phyloP scores from a whole-genome alignment of 768 basidiomycete species.

The Termitomyces sp. region DNA sequence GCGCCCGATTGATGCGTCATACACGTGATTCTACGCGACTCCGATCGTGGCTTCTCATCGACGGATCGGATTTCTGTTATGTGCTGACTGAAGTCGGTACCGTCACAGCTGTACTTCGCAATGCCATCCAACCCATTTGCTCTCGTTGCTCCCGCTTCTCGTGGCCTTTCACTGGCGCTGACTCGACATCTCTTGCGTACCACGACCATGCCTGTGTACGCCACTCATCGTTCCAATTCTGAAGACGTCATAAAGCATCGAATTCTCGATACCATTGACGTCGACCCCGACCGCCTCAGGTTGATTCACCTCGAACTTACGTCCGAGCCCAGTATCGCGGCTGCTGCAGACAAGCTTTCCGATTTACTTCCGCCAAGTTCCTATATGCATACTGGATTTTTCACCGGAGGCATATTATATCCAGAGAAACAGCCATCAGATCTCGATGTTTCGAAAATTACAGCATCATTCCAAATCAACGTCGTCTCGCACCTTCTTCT shows the following conservation, averaged over 20 bases:
- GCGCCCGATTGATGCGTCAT: not conserved
- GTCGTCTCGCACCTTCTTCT: slow-evolving; percentile 54
- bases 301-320: slow-evolving; percentile 46
- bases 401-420: slow-evolving; percentile 48
- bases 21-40: slow-evolving; percentile 10
- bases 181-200: slow-evolving; percentile 46
- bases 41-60: slow-evolving; percentile 8
- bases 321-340: slow-evolving; percentile 43
- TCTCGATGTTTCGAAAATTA: slow-evolving; percentile 33
- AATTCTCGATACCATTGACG: slow-evolving; percentile 38
- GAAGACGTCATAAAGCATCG: slow-evolving; percentile 29
- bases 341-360: slow-evolving; percentile 38
- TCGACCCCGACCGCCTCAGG: slow-evolving; percentile 39
- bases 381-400: slow-evolving; percentile 48
- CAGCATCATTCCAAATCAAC: slow-evolving; percentile 49
- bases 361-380: slow-evolving; percentile 27
- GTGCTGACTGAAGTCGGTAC: not conserved
- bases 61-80: not conserved
- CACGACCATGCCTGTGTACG: slow-evolving; percentile 47
- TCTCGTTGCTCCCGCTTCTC: slow-evolving; percentile 48
- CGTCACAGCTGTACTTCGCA: not conserved
- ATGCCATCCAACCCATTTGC: slow-evolving; percentile 35
- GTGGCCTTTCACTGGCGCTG: slow-evolving; percentile 51
- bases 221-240: slow-evolving; percentile 41
- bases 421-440: slow-evolving; percentile 51